These are phyloP conservation scores for Powellomyces hirtus DNA, from an alignment of 192 early-diverging fungal species.

Conservation along the genomic window DNA sequence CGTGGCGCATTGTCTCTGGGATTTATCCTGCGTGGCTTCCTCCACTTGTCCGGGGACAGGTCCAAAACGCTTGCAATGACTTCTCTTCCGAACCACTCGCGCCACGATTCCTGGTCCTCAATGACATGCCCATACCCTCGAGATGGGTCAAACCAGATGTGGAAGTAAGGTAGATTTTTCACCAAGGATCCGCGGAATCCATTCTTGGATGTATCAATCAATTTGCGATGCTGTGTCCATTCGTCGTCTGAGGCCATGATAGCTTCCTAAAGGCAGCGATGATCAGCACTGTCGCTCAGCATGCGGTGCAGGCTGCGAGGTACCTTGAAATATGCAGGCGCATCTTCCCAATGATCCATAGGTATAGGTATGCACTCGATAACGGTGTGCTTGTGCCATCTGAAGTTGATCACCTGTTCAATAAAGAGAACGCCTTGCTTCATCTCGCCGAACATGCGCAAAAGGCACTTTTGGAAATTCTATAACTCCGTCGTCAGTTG, in stretches of 20 bases:
- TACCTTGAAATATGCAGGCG: conserved; percentile 85
- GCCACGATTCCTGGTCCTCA: conserved; percentile 79
- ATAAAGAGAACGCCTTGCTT: conserved; percentile 78
- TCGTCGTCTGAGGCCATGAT: conserved; percentile 76
- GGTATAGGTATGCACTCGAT: conserved; percentile 95
- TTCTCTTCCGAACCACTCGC: conserved; percentile 84
- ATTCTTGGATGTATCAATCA: conserved; percentile 67
- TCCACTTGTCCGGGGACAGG: conserved; percentile 70
- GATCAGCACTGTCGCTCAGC: not conserved
- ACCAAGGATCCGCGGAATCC: conserved; percentile 46
- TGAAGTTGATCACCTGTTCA: conserved; percentile 81
- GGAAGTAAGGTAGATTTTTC: conserved; percentile 88
- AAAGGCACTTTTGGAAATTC: conserved; percentile 95
- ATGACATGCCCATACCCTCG: conserved; percentile 94
- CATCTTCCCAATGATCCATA: conserved; percentile 66
- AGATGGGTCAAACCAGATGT: conserved; percentile 92
- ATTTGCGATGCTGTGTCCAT: conserved; percentile 82
- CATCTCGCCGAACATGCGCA: conserved; percentile 77
- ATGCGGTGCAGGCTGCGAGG: conserved; percentile 13
- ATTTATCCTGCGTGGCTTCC: conserved; percentile 60
- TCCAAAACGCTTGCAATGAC: conserved; percentile 81
- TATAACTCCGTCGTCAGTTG: no score
- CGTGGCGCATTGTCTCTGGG: conserved; percentile 50
- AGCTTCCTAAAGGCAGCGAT: no score
- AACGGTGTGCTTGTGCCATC: conserved; percentile 74